Evolutionary conservation across 768 basidiomycete species (phyloP), one percentile per base, ranked within the genome.

Genomic region (Tylopilus sp.): DNA sequence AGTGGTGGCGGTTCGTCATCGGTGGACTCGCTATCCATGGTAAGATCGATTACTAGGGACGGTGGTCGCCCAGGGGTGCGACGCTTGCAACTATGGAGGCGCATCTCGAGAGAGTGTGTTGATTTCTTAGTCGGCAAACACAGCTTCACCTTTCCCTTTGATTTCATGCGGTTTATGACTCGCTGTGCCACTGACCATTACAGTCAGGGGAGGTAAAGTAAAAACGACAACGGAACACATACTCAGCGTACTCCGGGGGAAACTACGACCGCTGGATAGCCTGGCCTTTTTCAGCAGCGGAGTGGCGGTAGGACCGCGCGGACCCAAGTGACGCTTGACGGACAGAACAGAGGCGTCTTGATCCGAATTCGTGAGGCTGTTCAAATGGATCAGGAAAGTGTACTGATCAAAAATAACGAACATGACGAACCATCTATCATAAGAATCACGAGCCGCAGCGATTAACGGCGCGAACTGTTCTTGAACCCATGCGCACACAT

Each of bases 381-480:
- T 43, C 42, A 47, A 43, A 31, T 15, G 22, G 20, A 50, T 65
- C 46, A 64, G 43, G 21, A 41, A 36, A 10, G 33, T 22, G 5
- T 18, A 17, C 22, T 22, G 40, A 30, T 6, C 25, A 33, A 35
- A 40, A 7, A n/a, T 31, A 39, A 42, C 20, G 30, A 44, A 15
- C 30, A 39, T 23, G 33, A 58, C 45, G 48, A 11, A 70, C 69
- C 55, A 56, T 42, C 57, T 57, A 18, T 66, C 59, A 23, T 63
- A 66, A 3, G 68, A 66, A 20, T 59, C 39, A n/a, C 60, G 57
- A 11, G 68, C 71, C 1, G 61, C 65, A 7, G 56, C 48, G 26
- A 78, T 64, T 30, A 79, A 59, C 4, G 73, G 76, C 1, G 52
- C 50, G 47, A 73, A 78, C 41, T 72, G 65, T 22, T 69, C 66